Percentiles rank a stretch among this genome's conserved stretches.
These are phyloP conservation scores for Juncus effusus DNA, from an alignment of 176 grass and related monocot genomes.

Conservation along the genomic window DNA sequence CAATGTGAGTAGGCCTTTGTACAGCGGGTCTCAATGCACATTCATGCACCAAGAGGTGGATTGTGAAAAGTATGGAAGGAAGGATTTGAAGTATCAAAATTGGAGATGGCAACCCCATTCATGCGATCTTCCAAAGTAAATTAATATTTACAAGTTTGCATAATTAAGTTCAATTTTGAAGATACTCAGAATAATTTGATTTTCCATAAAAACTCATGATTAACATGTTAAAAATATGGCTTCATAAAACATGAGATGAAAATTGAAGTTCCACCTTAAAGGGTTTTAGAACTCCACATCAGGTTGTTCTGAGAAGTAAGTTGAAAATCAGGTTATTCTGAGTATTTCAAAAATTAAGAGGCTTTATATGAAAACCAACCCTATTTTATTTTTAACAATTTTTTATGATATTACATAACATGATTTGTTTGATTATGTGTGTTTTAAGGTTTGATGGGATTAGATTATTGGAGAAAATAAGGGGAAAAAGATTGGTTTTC, in stretches of 20 bases:
- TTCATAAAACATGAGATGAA: no score
- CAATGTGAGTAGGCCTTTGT: constrained; percentile 42
- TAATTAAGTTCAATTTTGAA: no score
- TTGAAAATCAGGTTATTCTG: no score
- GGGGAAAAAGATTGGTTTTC: constrained; percentile 60
- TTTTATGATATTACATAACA: neutral
- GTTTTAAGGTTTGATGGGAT: constrained; percentile 51
- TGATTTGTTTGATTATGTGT: neutral
- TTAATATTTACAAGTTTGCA: neutral
- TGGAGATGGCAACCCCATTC: constrained; percentile 82
- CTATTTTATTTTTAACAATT: neutral
- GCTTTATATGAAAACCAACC: no score
- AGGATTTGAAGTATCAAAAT: constrained; percentile 61
- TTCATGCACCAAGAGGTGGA: constrained; percentile 59
- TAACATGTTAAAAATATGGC: no score
- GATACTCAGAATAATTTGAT: no score
- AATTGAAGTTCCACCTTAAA: no score
- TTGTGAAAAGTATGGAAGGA: constrained; percentile 56
- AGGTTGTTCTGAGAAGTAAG: no score
- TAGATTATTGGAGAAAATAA: constrained; percentile 43
- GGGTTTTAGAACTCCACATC: no score
- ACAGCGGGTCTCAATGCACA: constrained; percentile 43
- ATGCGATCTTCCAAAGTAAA: constrained; percentile 61
- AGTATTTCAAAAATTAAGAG: no score
- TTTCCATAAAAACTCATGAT: no score